Percentiles rank a stretch among this genome's conserved stretches.
phyloP scores from a whole-genome alignment of 768 basidiomycete species.

The Tylopilus plumbeoviolaceoides region DNA sequence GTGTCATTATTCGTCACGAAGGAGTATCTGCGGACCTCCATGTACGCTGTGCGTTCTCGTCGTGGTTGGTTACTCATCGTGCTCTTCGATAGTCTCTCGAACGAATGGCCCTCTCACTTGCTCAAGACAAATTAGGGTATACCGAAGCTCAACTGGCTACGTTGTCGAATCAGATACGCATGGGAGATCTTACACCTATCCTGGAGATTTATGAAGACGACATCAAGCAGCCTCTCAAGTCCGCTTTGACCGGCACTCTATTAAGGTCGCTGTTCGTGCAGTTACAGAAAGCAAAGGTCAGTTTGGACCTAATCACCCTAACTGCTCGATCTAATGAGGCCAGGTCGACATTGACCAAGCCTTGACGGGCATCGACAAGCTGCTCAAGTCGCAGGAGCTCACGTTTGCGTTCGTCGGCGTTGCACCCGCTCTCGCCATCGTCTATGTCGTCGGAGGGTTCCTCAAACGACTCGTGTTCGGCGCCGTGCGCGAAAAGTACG shows the following conservation, averaged over 20 bases:
- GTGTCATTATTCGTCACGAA: slow-evolving; percentile 72
- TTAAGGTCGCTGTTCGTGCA: slow-evolving; percentile 86
- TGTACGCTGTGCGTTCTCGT: slow-evolving; percentile 37
- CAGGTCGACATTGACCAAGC: slow-evolving; percentile 93
- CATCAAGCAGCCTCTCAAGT: slow-evolving; percentile 81
- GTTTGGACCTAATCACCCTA: background rate
- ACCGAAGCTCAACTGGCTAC: slow-evolving; percentile 56
- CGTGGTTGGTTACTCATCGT: background rate
- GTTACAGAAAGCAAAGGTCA: slow-evolving; percentile 91
- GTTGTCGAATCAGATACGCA: slow-evolving; percentile 60
- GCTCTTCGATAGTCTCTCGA: slow-evolving; percentile 68
- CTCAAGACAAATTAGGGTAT: slow-evolving; percentile 73
- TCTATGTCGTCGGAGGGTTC: slow-evolving; percentile 64
- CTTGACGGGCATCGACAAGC: slow-evolving; percentile 84
- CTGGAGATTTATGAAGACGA: slow-evolving; percentile 88
- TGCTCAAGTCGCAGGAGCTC: slow-evolving; percentile 90
- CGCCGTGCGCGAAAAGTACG: slow-evolving; percentile 46
- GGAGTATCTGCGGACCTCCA: slow-evolving; percentile 84
- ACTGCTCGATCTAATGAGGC: background rate
- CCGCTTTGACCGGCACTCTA: slow-evolving; percentile 74
- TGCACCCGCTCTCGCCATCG: slow-evolving; percentile 79
- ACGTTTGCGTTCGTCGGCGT: slow-evolving; percentile 98
- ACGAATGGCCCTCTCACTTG: slow-evolving; percentile 86
- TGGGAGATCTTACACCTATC: slow-evolving; percentile 85
- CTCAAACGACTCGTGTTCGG: slow-evolving; percentile 47